Evolutionary conservation across 768 basidiomycete species (phyloP), one percentile per base, ranked within the genome.

Genomic region (Leccinum truebloodii): DNA sequence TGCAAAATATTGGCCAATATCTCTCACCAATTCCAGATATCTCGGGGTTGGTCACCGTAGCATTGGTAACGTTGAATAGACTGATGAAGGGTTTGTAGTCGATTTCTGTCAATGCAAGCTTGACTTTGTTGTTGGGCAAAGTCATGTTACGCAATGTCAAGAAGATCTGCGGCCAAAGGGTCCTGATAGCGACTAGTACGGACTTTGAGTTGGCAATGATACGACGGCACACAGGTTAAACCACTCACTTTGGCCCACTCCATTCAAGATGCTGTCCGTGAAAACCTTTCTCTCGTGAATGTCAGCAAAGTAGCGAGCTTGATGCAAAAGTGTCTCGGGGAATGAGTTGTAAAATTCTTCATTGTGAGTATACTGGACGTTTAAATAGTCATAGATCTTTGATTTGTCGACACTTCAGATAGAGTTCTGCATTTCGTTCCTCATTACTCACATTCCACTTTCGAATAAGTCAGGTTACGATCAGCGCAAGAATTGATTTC

Each of bases 71-170:
- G 63, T 86, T 84, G 81, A 95, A 89, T 71, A 95, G 76, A 35
- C 90, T 91, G 69, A 94, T 87, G 80, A 95, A 92, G 12, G 92
- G 87, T 75, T 94, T 92, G 79, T 94, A 94, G 62, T 91, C 89
- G 7, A 88, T 84, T 75, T 88, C 84, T 62, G 89, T 81, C 66
- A 93, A 75, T 68, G 87, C 81, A 71, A 95, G 79, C 71, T 91
- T 88, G 58, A 94, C 82, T 34, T 87, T 87, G 75, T 91, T 88
- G 63, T 79, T 81, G 62, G 86, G 81, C 76, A 85, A 85, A 16
- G 88, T 84, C 77, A 95, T 88, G 68, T 86, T 86, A 66, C 90
- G 84, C 61, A 95, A 80, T 22, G 88, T 84, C 61, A 74, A 79
- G 61, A 94, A 78, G 70, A 95, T 83, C 35, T 87, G 84, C 63